Conservation (phyloP, 495 filamentous ascomycete species). For the Arthonia radiata region DNA sequence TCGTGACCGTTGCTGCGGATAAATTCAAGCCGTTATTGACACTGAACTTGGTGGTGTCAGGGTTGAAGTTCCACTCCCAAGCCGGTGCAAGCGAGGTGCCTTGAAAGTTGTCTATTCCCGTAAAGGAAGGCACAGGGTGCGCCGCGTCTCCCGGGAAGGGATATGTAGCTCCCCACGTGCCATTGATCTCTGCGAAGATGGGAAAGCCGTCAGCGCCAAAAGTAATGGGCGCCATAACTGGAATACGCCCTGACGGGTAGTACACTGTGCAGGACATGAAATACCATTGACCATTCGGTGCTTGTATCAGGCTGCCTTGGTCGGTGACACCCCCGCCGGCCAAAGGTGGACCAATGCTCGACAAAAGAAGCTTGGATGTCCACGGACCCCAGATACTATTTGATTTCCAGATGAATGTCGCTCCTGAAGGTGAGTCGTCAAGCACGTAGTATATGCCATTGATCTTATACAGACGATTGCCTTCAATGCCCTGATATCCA, state of each 20-base stretch:
- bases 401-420: constrained; percentile 23
- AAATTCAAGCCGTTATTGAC: constrained; percentile 17
- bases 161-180: constrained; percentile 21
- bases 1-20: constrained; percentile 24
- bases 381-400: constrained; percentile 24
- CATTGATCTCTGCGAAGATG: constrained; percentile 11
- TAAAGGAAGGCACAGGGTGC: constrained; percentile 4
- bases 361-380: constrained; percentile 13
- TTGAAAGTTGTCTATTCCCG: constrained; percentile 20
- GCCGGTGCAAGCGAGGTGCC: constrained; percentile 14
- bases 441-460: constrained; percentile 30
- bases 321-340: constrained; percentile 20
- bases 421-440: constrained; percentile 18
- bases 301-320: constrained; percentile 31
- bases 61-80: constrained; percentile 43
- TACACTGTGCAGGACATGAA: constrained; percentile 31
- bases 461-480: constrained; percentile 29
- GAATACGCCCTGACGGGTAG: constrained; percentile 30
- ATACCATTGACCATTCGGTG: constrained; percentile 27
- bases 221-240: constrained; percentile 26
- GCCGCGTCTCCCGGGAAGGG: constrained; percentile 16
- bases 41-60: constrained; percentile 15
- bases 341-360: constrained; percentile 17
- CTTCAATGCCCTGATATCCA: constrained; percentile 26
- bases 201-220: constrained; percentile 28